Evolutionary conservation across 2,329 filamentous ascomycete species (phyloP), one percentile per base, ranked within the genome.

Genomic region (Sclerotinia subarctica): DNA sequence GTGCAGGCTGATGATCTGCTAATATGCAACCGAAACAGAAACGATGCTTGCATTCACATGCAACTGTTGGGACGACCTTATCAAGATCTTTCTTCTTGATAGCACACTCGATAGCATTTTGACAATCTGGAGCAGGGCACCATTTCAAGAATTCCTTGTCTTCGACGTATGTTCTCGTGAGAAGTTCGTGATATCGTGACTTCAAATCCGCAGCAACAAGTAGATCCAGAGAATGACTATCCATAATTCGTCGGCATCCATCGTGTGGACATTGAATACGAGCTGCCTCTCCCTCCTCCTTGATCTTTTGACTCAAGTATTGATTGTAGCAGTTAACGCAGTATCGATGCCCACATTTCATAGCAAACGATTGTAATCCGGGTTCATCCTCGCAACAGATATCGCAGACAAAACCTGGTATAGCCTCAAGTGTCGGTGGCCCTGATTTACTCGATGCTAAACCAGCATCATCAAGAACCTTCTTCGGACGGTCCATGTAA

Each of bases 81-180:
- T 88, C 86, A 26, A 99, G 83, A 68, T 97, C 93, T 77, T 93
- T 93, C 81, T 91, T 90, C 81, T 96, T 97, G 69, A 98, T 86
- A 0, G 82, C 83, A 75, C 95, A 99, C 76, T 98, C 92, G 58
- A 99, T 83, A 17, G 94, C 95, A 76, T 95, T 98, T 74, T 91
- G 87, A 79, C 95, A 99, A 78, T 99, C 94, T n/a, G 95, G 95
- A 1, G 94, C 94, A 0, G 95, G 95, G 78, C 95, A 99, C 95
- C 95, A 99, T 78, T 96, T 97, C 69, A 98, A 86, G 67, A 90
- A 90, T 68, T 97, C 94, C 80, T 93, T 97, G 79, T 99, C 94
- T 79, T 99, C 95, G 69, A 99, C 95, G 76, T 97, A 99, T 8
- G 94, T 97, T 74, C 95, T 86, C 76, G 92, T 97, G 46, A 99